Base-by-base conservation (phyloP, 495 filamentous ascomycete species). In the Trichoderma virens region DNA sequence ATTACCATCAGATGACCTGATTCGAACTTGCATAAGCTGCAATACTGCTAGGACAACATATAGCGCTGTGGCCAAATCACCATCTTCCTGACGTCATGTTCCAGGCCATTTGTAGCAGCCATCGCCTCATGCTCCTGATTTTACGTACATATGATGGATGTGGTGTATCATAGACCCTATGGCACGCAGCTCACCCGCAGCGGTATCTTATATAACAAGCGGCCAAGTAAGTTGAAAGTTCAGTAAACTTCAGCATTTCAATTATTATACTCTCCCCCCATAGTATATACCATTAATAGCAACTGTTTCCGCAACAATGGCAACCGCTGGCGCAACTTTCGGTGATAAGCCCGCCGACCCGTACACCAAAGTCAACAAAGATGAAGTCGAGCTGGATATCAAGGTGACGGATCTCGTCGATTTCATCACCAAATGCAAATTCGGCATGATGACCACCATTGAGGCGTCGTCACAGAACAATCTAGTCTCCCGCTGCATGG, bases 401-500 rank as follows among this genome's bases (percentile, higher is more conserved):
- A 96, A 96, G 79, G 83, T 97, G 60, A 84, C 91, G 63, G 90
- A 89, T 62, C 81, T 96, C 18, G 72, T 77, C 65, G 70, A 78
- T 5, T 94, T 96, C 78, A 81, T 90, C 68, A 75, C 82, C 7
- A 74, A 79, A 41, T 79, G 81, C 75, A 94, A 94, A 75, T 97
- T 92, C 73, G 90, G 91, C 75, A 84, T 89, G 76, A 87, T 89
- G 71, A 87, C 86, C 25, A 89, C 86, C 14, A 79, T 83, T 28
- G 86, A 91, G 30, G 75, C 77, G 2, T 65, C 70, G 27, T 79
- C 75, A 16, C 85, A 84, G 8, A 78, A 85, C 31, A 62, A 62
- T 18, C 75, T 98, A 25, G 84, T 87, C 13, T 93, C 88, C 14
- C 80, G 93, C 64, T 94, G 91, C 74, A 98, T 98, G 93, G 91